Conservation (phyloP, 257 asterid genomes). For the Ligustrum vulgare region DNA sequence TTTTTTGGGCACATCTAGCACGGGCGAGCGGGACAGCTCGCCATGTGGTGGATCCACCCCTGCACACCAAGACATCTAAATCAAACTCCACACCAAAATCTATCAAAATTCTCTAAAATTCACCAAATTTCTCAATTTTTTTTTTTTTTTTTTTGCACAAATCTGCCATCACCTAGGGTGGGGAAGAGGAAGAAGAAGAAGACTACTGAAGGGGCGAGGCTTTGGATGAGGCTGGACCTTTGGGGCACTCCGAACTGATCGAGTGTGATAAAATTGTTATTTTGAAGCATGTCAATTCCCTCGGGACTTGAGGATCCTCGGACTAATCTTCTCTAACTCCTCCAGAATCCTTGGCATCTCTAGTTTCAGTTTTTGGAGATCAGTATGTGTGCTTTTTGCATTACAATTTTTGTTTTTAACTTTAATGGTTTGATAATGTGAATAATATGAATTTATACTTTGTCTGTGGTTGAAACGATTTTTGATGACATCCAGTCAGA, state of each 20-base stretch:
- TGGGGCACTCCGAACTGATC: constrained; percentile 83
- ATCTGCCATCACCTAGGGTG: constrained; percentile 8
- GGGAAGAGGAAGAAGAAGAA: constrained; percentile 73
- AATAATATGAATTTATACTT: neutral
- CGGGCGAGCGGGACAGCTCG: no score
- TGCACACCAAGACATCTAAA: no score
- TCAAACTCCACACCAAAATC: no score
- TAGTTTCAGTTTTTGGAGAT: neutral
- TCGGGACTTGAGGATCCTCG: constrained; percentile 92
- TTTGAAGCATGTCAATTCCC: constrained; percentile 76
- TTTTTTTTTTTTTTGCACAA: no score
- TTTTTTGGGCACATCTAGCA: no score
- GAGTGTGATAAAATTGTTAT: constrained; percentile 84
- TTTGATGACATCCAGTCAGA: no score
- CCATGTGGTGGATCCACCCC: no score
- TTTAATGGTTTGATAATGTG: constrained; percentile 3
- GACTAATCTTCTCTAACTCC: constrained; percentile 92
- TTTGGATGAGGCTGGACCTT: constrained; percentile 97
- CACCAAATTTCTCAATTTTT: no score
- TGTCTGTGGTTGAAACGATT: no score
- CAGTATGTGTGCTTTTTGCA: neutral
- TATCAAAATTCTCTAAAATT: no score
- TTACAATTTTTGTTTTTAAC: neutral
- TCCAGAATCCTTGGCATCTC: constrained; percentile 80
- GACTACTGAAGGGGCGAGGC: constrained; percentile 70